Evolutionary conservation across 306 rosid species (phyloP), one percentile per base, ranked within the genome.

Genomic region (Neltuma alba): DNA sequence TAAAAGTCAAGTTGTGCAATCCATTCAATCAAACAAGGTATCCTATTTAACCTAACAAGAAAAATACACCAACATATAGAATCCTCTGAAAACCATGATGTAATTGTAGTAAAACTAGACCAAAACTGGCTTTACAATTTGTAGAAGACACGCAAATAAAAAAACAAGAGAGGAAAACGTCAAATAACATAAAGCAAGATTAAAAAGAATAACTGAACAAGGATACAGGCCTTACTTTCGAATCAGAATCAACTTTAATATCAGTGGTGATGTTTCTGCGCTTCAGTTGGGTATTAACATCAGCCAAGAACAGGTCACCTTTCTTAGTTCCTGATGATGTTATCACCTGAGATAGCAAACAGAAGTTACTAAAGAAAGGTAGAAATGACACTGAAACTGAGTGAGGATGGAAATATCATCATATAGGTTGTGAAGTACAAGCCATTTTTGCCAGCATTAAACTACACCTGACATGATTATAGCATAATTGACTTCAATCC

Each of bases 271-370:
- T 18, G 79, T 95, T 95, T 68, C 85, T 83, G 79, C 82, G 90
- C 92, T 90, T 90, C 89, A 95, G 77, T 79, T 95, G 94, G 50
- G 98, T 92, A 38, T 85, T 95, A 63, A 95, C 92, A 86, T 95
- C 99, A 75, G 89, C 99, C 61, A 92, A 31, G 81, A 92, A 85
- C 63, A 85, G 78, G 28, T 92, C 99, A 72, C 99, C 98, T 76
- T 90, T 95, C 87, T 85, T 92, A 13, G 91, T 89, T 62, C 96
- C 99, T 4, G 99, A 79, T 21, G 98, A 86, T 9, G 97, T 95
- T 66, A 95, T 95, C 69, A 89, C 96, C 99, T 95, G 87, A 65
- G 78, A 13, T 66, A 54, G 80, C 18, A 74, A 79, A 79, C 27
- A 75, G 18, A 74, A 33, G 28, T 40, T 48, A 31, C 58, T 36